Base-by-base conservation (phyloP, 2,329 filamentous ascomycete genomes). In the Zarea fungicola region DNA sequence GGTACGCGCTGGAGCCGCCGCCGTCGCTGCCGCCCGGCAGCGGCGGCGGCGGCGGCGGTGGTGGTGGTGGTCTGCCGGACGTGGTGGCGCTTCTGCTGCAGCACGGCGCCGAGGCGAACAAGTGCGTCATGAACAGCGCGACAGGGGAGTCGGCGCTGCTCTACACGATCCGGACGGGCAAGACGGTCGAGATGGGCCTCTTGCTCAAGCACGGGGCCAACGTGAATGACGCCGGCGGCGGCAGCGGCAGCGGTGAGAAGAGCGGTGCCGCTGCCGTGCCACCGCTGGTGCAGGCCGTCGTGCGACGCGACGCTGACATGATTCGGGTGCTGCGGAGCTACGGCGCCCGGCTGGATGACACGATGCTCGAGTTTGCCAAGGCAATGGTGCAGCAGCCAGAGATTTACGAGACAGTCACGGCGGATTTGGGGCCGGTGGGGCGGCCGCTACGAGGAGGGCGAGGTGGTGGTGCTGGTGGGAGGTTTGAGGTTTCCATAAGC, bases 191-290 rank as follows among this genome's bases (percentile, higher is more conserved):
- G 18, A 60, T 51, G 0, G 54, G 51, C 35, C 39, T 59, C 10
- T 55, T 69, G 10, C 51, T 70, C 1, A 53, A 61, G 31, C 53
- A 62, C 19, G 67, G 65, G 5, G 65, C 65, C 1, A 59, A 68
- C 31, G 50, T 60, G 0, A 68, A 69, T 14, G 52, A 54, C 2
- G 45, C 54, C 6, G 36, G 36, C 8, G 22, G 36, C 18, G 16
- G 25, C 23, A 42, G 21, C 13, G 39, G 26, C 60, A 62, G 34
- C 60, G 58, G 3, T 55, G 60, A 13, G 26, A 29, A 29, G 26
- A 29, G 13, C 7, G 7, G 7, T 29, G 18, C 13, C 23, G 34
- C 18, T 31, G 44, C 25, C 18, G 34, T 62, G n/a, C n/a, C 62
- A 13, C 65, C 66, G 6, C 48, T 69, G 41, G 54, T 66, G 53